These are phyloP conservation scores for Malus hybrid DNA, from an alignment of 331 rosid species.

Conservation along the genomic window DNA sequence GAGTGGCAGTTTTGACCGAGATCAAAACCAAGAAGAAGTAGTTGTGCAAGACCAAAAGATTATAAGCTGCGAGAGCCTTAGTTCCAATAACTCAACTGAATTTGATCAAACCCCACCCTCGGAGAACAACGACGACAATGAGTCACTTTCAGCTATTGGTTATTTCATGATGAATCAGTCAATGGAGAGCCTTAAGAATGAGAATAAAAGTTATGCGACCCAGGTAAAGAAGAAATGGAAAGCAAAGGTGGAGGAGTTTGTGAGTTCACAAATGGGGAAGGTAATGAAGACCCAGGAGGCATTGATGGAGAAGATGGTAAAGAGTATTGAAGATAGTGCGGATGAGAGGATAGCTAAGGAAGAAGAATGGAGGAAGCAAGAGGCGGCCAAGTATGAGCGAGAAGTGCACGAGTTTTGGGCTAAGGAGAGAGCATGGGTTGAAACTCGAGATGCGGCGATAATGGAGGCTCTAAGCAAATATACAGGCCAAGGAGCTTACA, in stretches of 20 bases:
- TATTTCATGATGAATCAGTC: slow-evolving; percentile 31
- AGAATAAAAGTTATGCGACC: slow-evolving; percentile 11
- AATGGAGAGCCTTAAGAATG: not conserved
- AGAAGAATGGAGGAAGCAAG: slow-evolving; percentile 58
- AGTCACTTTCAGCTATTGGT: slow-evolving; percentile 25
- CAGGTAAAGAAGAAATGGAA: slow-evolving; percentile 37
- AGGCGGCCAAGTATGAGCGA: slow-evolving; percentile 38
- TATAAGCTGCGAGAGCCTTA: slow-evolving; percentile 33
- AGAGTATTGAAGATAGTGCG: slow-evolving; percentile 50
- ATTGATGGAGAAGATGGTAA: slow-evolving; percentile 61
- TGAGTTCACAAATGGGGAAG: slow-evolving; percentile 58
- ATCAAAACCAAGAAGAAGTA: slow-evolving; percentile 14
- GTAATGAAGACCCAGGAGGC: slow-evolving; percentile 57
- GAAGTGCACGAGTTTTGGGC: slow-evolving; percentile 55
- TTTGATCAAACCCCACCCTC: slow-evolving; percentile 54
- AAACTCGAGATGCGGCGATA: slow-evolving; percentile 57
- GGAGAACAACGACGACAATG: slow-evolving; percentile 39
- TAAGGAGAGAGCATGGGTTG: slow-evolving; percentile 72
- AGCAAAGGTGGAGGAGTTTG: slow-evolving; percentile 45
- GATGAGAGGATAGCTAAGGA: slow-evolving; percentile 43
- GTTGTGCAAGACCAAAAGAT: slow-evolving; percentile 7
- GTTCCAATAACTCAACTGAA: slow-evolving; percentile 52
- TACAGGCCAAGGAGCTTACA: not conserved
- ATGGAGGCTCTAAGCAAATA: slow-evolving; percentile 24
- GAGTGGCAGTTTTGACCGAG: not conserved